Evolutionary conservation across 1,284 basidiomycete genomes (phyloP), one percentile per base, ranked within the genome.

Genomic region (Sporisorium exsertum): DNA sequence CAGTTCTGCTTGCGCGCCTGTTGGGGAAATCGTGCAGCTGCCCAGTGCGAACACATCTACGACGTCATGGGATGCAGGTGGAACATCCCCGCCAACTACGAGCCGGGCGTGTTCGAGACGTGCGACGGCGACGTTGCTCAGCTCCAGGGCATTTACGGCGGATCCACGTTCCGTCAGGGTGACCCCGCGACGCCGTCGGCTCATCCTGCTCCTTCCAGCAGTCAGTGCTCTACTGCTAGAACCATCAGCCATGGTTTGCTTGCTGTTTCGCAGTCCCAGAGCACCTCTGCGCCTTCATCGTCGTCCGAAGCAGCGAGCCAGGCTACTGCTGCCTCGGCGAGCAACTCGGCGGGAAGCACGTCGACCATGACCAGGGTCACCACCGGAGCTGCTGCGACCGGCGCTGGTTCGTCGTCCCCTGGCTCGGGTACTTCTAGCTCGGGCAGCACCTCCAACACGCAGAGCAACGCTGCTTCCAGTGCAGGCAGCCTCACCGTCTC

Each of bases 1-100:
- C 70, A 77, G 43, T 84, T 80, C 78, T 84, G 82, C 57, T 26
- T 84, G n/a, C 72, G 82, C 12, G 82, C 76, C 3, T 84, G 82
- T 53, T 77, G 74, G 72, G 77, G 81, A 32, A 40, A 60, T 20
- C 53, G 64, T 18, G 81, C 81, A 15, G 71, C 67, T 10, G 60
- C 62, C 3, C 79, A 84, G 55, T 84, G 83, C 62, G 70, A 80
- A 46, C 79, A 83, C 59, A 78, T 81, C 56, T 84, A 83, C 68
- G 83, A 84, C 56, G 76, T 80, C 20, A 59, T 83, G 57, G 83
- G 83, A 5, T 84, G 82, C 58, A 47, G 54, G 12, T 84, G 76
- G 65, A 84, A 84, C 62, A 75, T 84, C 58, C 82, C 82, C 10
- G 78, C 77, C 26, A 71, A 65, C 54, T 78, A 81, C 61, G 64